Evolutionary conservation across 306 rosid species (phyloP).

Genomic region (Myrica gale): DNA sequence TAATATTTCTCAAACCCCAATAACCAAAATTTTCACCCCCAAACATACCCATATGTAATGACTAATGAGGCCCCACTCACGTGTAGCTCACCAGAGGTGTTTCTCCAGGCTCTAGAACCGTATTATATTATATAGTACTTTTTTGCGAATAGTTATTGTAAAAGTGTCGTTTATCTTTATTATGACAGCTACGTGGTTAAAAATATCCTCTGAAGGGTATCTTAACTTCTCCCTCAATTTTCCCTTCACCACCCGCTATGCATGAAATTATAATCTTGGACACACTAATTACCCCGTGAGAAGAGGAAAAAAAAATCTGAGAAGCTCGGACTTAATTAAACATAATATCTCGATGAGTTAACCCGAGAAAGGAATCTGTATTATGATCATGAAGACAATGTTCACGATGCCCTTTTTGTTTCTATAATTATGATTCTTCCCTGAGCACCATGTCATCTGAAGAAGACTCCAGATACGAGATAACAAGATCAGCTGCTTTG

Average conservation of each 20-base stretch:
- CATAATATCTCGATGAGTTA: not conserved
- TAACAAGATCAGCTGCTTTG: constrained; percentile 86
- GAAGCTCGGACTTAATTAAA: not conserved
- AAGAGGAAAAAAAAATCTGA: not conserved
- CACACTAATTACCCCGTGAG: not conserved
- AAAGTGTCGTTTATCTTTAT: too few relatives aligned
- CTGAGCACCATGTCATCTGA: constrained; percentile 34
- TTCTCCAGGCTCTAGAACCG: too few relatives aligned
- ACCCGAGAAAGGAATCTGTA: not conserved
- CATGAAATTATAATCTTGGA: not conserved
- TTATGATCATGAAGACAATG: not conserved
- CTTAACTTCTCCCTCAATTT: not conserved
- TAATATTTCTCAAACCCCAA: too few relatives aligned
- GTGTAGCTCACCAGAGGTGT: too few relatives aligned
- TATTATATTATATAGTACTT: too few relatives aligned
- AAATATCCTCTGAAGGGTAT: not conserved
- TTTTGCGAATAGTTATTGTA: too few relatives aligned
- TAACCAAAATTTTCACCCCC: too few relatives aligned
- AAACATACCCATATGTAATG: too few relatives aligned
- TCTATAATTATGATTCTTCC: constrained; percentile 23
- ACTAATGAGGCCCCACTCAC: too few relatives aligned
- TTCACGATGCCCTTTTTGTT: constrained; percentile 19
- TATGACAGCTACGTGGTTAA: too few relatives aligned
- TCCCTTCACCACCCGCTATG: not conserved
- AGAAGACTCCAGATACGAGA: constrained; percentile 68